Conservation (phyloP, 2,329 filamentous ascomycete genomes). For the Aspergillus chevalieri region DNA sequence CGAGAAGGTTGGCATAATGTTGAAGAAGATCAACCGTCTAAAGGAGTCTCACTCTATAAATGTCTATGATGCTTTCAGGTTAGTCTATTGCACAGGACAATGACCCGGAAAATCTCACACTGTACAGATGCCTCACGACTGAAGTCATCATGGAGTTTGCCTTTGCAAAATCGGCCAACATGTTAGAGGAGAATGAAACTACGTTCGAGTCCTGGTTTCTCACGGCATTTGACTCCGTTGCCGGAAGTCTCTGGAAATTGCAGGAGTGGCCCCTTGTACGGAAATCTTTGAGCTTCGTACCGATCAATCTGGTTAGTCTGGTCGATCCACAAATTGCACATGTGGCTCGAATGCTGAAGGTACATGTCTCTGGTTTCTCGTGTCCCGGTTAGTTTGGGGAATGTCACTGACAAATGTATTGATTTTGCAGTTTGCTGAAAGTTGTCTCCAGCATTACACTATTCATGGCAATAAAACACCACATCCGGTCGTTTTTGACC, state of each 20-base stretch:
- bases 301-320: background rate
- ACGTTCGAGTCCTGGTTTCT: slow-evolving; percentile 2
- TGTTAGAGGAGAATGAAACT: slow-evolving; percentile 1
- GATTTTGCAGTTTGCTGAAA: background rate
- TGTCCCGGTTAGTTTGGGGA: background rate
- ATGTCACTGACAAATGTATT: background rate
- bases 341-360: background rate
- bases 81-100: background rate
- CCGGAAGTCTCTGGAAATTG: background rate
- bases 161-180: slow-evolving; percentile 3
- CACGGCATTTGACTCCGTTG: slow-evolving; percentile 1
- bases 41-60: background rate
- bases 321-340: background rate
- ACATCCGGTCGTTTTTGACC: slow-evolving; percentile 7
- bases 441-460: slow-evolving; percentile 2
- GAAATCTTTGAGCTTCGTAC: background rate
- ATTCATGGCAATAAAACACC: background rate
- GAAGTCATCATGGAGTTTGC: slow-evolving; percentile 6
- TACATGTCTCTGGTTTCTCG: background rate
- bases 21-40: slow-evolving; percentile 1
- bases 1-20: background rate
- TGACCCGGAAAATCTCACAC: background rate
- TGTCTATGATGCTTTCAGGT: slow-evolving; percentile 4
- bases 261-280: background rate
- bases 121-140: slow-evolving; percentile 1